Percentiles rank a stretch among this genome's conserved stretches.
These are phyloP conservation scores for Entrophospora sp. DNA, from an alignment of 192 early-diverging fungal genomes.

Conservation along the genomic window DNA sequence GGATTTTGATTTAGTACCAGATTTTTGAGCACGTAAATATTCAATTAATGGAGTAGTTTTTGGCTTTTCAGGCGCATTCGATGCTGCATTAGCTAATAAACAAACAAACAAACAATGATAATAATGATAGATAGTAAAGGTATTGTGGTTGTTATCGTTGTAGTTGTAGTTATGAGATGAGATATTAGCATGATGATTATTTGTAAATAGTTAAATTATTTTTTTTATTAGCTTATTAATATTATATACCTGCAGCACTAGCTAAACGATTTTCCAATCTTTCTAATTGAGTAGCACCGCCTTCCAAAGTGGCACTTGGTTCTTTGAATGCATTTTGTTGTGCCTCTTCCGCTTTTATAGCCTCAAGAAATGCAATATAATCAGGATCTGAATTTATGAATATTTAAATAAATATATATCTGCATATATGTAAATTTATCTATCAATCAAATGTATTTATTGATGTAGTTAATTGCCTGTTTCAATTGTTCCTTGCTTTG, in stretches of 20 bases:
- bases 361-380: conserved; percentile 64
- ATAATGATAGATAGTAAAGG: too few relatives aligned
- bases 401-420: background rate
- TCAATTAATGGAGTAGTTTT: conserved; percentile 72
- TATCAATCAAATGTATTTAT: too few relatives aligned
- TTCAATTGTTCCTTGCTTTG: conserved; percentile 71
- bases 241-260: conserved; percentile 24
- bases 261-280: conserved; percentile 31
- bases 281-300: conserved; percentile 44
- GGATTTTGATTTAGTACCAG: conserved; percentile 43
- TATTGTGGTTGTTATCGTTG: too few relatives aligned
- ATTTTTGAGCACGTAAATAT: conserved; percentile 62
- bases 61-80: conserved; percentile 39
- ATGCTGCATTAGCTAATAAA: conserved; percentile 13
- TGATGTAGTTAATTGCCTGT: conserved; percentile 34
- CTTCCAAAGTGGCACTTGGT: conserved; percentile 28
- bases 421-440: background rate
- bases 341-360: conserved; percentile 46
- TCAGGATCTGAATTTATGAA: conserved; percentile 51
- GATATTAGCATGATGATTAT: background rate
- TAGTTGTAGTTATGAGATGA: background rate
- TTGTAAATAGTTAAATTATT: too few relatives aligned
- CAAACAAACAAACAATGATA: too few relatives aligned
- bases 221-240: background rate
- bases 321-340: conserved; percentile 26